A percentile compares a stretch with the other conserved stretches of the same genome.
phyloP scores from a whole-genome alignment of 352 stramenopile species.

The Globisporangium polare region DNA sequence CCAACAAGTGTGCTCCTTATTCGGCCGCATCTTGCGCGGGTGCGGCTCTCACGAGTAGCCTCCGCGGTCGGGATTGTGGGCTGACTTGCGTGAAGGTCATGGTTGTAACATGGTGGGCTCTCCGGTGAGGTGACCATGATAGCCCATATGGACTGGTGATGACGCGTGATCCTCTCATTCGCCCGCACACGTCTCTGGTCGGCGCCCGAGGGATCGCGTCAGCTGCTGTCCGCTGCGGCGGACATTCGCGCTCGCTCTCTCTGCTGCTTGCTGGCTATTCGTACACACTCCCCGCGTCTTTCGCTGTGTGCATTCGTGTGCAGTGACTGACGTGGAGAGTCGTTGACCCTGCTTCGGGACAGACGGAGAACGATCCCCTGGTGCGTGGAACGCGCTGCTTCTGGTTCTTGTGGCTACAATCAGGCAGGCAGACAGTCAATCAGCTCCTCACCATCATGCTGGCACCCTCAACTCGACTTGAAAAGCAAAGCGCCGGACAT shows the following conservation, averaged over 20 bases:
- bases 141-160: constrained; percentile 2
- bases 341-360: too few species aligned
- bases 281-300: too few species aligned
- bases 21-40: background rate
- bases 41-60: background rate
- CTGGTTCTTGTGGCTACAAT: too few species aligned
- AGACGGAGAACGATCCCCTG: too few species aligned
- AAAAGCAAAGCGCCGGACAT: too few species aligned
- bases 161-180: background rate
- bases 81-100: background rate
- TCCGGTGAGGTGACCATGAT: background rate
- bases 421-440: too few species aligned
- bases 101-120: background rate
- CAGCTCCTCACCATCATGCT: too few species aligned
- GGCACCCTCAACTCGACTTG: too few species aligned
- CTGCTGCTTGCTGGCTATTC: too few species aligned
- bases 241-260: background rate
- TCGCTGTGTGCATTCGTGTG: too few species aligned
- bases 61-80: background rate
- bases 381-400: too few species aligned
- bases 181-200: background rate
- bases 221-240: background rate
- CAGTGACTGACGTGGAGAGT: too few species aligned
- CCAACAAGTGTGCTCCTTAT: background rate
- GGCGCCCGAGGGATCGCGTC: background rate